Percentiles rank a stretch among this genome's conserved stretches.
These are phyloP conservation scores for Colletotrichum filicis DNA, from an alignment of 2,329 filamentous ascomycete species.

Conservation along the genomic window DNA sequence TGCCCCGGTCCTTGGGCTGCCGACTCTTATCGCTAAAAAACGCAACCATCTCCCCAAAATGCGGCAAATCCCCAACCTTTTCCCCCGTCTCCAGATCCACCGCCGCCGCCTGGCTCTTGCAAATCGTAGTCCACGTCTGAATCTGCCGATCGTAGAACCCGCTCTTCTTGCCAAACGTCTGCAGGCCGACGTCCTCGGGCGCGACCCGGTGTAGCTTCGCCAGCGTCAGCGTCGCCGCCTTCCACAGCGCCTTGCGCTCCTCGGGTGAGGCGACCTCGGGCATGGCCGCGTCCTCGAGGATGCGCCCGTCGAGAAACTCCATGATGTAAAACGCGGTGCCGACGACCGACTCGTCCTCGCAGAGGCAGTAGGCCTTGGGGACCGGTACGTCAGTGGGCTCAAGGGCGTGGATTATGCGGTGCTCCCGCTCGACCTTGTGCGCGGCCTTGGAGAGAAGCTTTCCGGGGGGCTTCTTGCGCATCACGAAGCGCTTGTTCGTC, in stretches of 20 bases:
- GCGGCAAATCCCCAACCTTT: conserved; percentile 83
- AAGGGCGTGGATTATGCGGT: conserved; percentile 88
- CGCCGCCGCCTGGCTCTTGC: conserved; percentile 78
- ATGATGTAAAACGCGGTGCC: conserved; percentile 98
- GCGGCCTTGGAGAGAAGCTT: conserved; percentile 92
- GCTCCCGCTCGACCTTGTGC: conserved; percentile 96
- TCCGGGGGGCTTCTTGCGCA: conserved; percentile 98
- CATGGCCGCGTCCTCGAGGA: conserved; percentile 89
- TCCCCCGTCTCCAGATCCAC: conserved; percentile 81
- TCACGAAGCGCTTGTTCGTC: conserved; percentile 79
- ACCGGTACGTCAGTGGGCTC: conserved; percentile 84
- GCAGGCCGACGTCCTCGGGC: conserved; percentile 73
- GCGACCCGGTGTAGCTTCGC: conserved; percentile 85
- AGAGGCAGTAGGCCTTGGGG: conserved; percentile 84
- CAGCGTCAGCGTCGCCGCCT: conserved; percentile 82
- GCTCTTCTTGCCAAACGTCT: conserved; percentile 75
- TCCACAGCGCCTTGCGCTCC: conserved; percentile 86
- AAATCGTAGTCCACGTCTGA: conserved; percentile 83
- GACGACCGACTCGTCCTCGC: conserved; percentile 82
- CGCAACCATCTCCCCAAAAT: conserved; percentile 81
- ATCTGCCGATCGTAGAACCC: conserved; percentile 92
- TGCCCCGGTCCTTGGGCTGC: conserved; percentile 82
- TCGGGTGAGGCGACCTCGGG: conserved; percentile 72
- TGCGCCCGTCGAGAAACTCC: conserved; percentile 93
- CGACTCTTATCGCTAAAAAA: conserved; percentile 78